A percentile compares a stretch with the other conserved stretches of the same genome.
phyloP scores from a whole-genome alignment of 441 rosid genomes.

The Populus hybrid region DNA sequence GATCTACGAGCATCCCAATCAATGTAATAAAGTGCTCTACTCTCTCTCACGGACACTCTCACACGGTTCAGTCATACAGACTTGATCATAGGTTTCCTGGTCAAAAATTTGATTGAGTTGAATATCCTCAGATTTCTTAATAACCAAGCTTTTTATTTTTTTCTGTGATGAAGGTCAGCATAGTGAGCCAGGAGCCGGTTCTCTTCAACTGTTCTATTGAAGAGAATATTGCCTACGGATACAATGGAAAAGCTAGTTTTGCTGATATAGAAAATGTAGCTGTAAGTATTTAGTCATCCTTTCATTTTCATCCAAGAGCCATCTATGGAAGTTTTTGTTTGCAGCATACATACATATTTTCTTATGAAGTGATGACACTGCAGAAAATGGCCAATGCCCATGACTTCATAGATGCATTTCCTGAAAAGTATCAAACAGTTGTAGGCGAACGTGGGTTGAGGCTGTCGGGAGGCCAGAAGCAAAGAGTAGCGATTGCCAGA shows the following conservation, averaged over 20 bases:
- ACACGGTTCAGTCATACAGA: neutral
- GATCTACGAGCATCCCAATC: neutral
- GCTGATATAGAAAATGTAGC: slow-evolving; percentile 66
- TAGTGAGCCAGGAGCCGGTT: slow-evolving; percentile 97
- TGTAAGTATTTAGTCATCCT: slow-evolving; percentile 37
- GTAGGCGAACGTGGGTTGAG: slow-evolving; percentile 93
- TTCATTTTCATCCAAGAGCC: neutral
- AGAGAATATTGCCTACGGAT: slow-evolving; percentile 91
- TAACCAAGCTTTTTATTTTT: neutral
- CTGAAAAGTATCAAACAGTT: slow-evolving; percentile 68
- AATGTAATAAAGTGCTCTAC: neutral
- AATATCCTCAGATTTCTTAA: neutral
- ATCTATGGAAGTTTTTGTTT: neutral
- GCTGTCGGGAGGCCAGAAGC: slow-evolving; percentile 94
- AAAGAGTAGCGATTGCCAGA: slow-evolving; percentile 89
- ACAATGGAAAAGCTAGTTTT: slow-evolving; percentile 56
- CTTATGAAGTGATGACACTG: slow-evolving; percentile 18
- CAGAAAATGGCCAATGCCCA: slow-evolving; percentile 98
- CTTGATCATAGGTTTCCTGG: neutral
- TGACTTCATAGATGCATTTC: slow-evolving; percentile 70
- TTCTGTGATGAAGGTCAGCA: slow-evolving; percentile 57
- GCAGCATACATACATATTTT: neutral
- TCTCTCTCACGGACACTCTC: neutral
- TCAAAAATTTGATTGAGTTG: neutral
- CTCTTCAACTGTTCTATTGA: slow-evolving; percentile 90